Base-by-base conservation (phyloP, 2,329 filamentous ascomycete species). In the Pseudocercospora crystallina region DNA sequence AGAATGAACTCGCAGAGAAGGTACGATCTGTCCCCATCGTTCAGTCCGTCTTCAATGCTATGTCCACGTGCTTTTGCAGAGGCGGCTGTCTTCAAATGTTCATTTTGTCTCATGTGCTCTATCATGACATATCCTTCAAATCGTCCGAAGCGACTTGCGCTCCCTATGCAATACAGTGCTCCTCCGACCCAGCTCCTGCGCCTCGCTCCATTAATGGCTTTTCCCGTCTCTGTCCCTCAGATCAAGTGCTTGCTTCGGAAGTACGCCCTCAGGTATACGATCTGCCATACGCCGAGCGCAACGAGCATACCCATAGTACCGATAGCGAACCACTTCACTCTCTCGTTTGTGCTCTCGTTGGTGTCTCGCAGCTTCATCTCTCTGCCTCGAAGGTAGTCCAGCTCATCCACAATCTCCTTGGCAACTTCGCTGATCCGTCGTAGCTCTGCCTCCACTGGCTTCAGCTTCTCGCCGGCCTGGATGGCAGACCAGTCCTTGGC, bases 301-400 rank as follows among this genome's bases (percentile, higher is more conserved):
- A 96, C 79, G 63, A 99, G 77, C 79, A 96, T 86, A 56, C 90
- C 87, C 76, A 96, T 97, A 26, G 92, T 97, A 60, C 85, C 84
- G 70, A 96, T 85, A 42, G 92, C 92, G 74, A 99, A 99, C 90
- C 90, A 97, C 80, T 97, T 99, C 67, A 99, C 94, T 53, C 94
- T 84, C 75, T 88, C 94, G 76, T 99, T 99, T 61, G 94, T 99
- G 80, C 92, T 97, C 85, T 99, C 94, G 74, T 99, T 99, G 63
- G 94, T 99, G 76, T 99, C 92, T 71, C 94, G 82, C 64, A 99
- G 81, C 79, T 90, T 95, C 82, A 96, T 90, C 80, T 99, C 94
- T 64, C 94, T 83, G 34, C 73, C 65, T 60, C 94, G 83, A 64
- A 99, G 82, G 76, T 97, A 99, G 60, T 97, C 92, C 92, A 99